These are phyloP conservation scores for Talaromyces sp. DNA, from an alignment of 2,329 filamentous ascomycete genomes.

Conservation along the genomic window DNA sequence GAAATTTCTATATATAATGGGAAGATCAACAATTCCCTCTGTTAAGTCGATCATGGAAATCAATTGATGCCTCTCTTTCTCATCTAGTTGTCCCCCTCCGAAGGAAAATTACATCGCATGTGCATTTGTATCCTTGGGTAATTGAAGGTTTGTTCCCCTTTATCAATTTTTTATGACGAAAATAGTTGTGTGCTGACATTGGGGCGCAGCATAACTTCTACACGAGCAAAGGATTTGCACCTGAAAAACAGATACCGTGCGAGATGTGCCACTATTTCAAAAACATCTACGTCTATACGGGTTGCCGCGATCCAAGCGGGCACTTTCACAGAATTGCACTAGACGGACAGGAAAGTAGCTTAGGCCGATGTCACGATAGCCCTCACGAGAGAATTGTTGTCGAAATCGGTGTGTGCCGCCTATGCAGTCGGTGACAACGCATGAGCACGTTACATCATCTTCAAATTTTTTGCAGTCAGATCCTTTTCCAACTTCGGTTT, in stretches of 20 bases:
- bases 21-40: background rate
- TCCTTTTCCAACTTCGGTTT: background rate
- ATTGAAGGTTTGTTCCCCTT: background rate
- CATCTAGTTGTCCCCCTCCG: background rate
- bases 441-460: background rate
- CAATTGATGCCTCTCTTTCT: background rate
- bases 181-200: background rate
- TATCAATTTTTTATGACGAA: background rate
- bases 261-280: conserved; percentile 59
- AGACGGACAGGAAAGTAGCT: conserved; percentile 52
- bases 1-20: background rate
- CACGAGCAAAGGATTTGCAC: background rate
- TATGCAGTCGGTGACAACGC: conserved; percentile 39
- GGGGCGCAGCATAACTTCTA: background rate
- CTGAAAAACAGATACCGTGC: background rate
- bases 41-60: background rate
- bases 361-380: conserved; percentile 54
- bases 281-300: conserved; percentile 71
- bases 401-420: conserved; percentile 56
- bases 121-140: background rate
- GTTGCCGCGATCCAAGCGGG: conserved; percentile 60
- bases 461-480: background rate
- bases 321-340: conserved; percentile 67
- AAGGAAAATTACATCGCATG: background rate
- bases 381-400: conserved; percentile 72